Percentiles rank a stretch among this genome's conserved stretches.
phyloP scores from a whole-genome alignment of 2,329 filamentous ascomycete genomes.

The Hortaea werneckii region DNA sequence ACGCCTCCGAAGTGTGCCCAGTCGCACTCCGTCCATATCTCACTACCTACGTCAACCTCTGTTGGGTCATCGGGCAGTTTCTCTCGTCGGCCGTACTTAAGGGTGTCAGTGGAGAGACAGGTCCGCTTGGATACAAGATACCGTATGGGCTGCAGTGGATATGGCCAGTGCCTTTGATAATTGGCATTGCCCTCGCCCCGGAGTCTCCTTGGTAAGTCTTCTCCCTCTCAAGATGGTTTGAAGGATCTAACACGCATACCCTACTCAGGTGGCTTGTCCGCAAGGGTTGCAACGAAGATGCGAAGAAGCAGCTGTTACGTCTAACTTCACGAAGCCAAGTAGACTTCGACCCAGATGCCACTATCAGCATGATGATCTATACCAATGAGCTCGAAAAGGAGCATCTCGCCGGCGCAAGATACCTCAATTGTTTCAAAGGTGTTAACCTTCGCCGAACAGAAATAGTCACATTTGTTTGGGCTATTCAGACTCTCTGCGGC shows the following conservation, averaged over 20 bases:
- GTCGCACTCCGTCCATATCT: slow-evolving; percentile 47
- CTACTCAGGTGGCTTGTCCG: slow-evolving; percentile 14
- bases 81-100: slow-evolving; percentile 32
- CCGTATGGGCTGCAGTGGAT: slow-evolving; percentile 36
- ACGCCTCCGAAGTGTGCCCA: slow-evolving; percentile 57
- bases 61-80: slow-evolving; percentile 53
- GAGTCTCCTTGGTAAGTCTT: slow-evolving; percentile 18
- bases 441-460: slow-evolving; percentile 39
- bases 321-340: slow-evolving; percentile 14
- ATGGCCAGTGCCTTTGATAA: slow-evolving; percentile 25
- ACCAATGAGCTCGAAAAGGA: slow-evolving; percentile 45
- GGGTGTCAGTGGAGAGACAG: slow-evolving; percentile 13
- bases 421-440: slow-evolving; percentile 44
- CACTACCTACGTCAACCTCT: slow-evolving; percentile 51
- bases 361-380: slow-evolving; percentile 29
- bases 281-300: slow-evolving; percentile 14
- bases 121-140: slow-evolving; percentile 28
- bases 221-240: no score
- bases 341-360: slow-evolving; percentile 19
- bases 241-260: no score
- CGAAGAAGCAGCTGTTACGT: slow-evolving; percentile 12
- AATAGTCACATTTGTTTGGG: slow-evolving; percentile 29
- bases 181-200: slow-evolving; percentile 19
- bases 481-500: slow-evolving; percentile 25
- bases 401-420: slow-evolving; percentile 36